Conservation (phyloP, 352 stramenopile genomes). For the Globisporangium paddicum region DNA sequence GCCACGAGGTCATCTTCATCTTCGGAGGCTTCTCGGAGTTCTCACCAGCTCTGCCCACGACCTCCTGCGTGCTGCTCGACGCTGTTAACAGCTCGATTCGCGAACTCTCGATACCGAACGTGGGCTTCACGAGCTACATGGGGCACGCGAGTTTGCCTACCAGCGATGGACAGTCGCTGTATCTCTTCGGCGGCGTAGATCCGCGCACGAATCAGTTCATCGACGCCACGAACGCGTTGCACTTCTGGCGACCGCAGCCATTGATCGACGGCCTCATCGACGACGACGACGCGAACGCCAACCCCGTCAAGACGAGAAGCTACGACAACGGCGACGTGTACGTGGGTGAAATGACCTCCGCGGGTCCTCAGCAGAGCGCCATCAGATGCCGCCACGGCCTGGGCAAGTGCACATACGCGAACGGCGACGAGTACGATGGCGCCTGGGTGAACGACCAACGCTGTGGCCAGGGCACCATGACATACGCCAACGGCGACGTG, state of each 20-base stretch:
- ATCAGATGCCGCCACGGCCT: conserved; percentile 37
- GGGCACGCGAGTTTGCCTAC: conserved; percentile 33
- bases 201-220: conserved; percentile 23
- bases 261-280: conserved; percentile 19
- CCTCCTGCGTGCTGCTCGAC: conserved; percentile 42
- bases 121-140: conserved; percentile 37
- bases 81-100: conserved; percentile 18
- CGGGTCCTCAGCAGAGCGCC: neutral
- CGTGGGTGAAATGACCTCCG: conserved; percentile 44
- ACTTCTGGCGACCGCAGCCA: conserved; percentile 61
- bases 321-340: conserved; percentile 68
- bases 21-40: conserved; percentile 51
- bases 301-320: conserved; percentile 40
- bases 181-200: conserved; percentile 49
- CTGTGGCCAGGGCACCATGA: conserved; percentile 48
- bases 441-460: conserved; percentile 51
- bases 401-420: conserved; percentile 56
- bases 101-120: conserved; percentile 26
- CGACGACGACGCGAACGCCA: conserved; percentile 21
- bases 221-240: conserved; percentile 35
- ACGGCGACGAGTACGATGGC: conserved; percentile 60
- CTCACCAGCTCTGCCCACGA: conserved; percentile 15
- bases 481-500: conserved; percentile 37
- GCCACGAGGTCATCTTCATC: conserved; percentile 32
- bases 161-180: conserved; percentile 41